Evolutionary conservation across 352 stramenopile genomes (phyloP), one percentile per base, ranked within the genome.

Genomic region (Poterioochromonas sp.): DNA sequence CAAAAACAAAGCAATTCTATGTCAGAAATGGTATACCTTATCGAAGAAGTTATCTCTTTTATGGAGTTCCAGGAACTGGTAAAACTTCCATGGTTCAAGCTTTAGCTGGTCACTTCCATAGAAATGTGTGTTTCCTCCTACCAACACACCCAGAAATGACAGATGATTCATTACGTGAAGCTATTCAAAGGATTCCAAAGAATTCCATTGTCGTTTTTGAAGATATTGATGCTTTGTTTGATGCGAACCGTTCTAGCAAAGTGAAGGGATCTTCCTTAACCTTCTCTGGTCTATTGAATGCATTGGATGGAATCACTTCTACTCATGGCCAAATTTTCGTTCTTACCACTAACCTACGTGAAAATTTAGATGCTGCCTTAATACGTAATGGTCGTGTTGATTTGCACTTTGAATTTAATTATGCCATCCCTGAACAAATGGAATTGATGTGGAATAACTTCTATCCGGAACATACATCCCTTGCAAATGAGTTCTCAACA

Each of bases 371-470:
- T 39, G 5, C 26, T 35, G 54, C 54, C 5, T 65, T 65, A 22
- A 65, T 65, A 29, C 8, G 54, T 15, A 65, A 65, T 35, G 54
- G 54, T 35, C 8, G 54, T 15, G 54, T 65, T 32, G 54, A 65
- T 65, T 32, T 65, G n/a, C 54, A 65, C 54, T 35, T 65, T 65
- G 54, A 65, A 39, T 65, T 65, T 39, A 65, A 5, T 12, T 65
- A 65, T 65, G n/a, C 54, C 3, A 65, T 32, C 26, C 5, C 54
- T 35, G 54, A 65, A 39, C 54, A 65, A 39, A 65, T 65, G 54
- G 54, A 65, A 65, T 65, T 65, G 54, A 65, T 65, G 54, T 65
- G 54, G 54, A 65, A 22, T 15, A 65, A 65, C 34, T 65, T 65
- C n/a, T 65, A 65, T 65, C 54, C 54, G n/a, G 54, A 65, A 22